Conservation (phyloP, 371 early-diverging fungal genomes). For the Funneliformis caledonium region DNA sequence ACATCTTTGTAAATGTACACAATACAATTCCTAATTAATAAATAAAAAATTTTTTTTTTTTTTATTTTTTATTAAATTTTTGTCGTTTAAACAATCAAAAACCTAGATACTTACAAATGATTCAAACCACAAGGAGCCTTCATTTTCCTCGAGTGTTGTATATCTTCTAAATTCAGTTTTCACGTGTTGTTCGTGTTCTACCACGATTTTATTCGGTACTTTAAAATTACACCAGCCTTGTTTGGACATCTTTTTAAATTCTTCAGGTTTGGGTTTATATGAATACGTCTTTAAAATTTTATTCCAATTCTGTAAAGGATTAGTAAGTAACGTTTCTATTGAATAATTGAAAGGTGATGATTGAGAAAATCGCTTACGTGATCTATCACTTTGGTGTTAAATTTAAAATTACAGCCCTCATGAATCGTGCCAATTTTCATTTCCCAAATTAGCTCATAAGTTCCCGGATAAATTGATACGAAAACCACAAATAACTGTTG, state of each 20-base stretch:
- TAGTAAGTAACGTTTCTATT: background rate
- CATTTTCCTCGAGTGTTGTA: constrained; percentile 3
- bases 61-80: background rate
- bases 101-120: background rate
- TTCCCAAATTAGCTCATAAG: background rate
- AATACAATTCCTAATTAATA: background rate
- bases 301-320: background rate
- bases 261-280: background rate
- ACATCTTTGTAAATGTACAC: background rate
- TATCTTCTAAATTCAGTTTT: constrained; percentile 24
- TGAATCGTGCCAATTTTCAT: background rate
- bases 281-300: background rate
- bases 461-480: background rate
- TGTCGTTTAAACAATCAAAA: background rate
- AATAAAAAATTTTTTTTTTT: background rate
- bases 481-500: background rate
- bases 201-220: background rate
- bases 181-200: background rate
- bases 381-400: background rate
- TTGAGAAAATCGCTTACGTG: background rate
- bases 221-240: background rate
- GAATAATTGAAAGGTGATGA: background rate
- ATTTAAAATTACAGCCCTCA: background rate
- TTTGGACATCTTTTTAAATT: background rate
- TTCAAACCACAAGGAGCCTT: constrained; percentile 2